Conservation (phyloP, 1,139 yeast genomes). For the Yamadazyma sp. region DNA sequence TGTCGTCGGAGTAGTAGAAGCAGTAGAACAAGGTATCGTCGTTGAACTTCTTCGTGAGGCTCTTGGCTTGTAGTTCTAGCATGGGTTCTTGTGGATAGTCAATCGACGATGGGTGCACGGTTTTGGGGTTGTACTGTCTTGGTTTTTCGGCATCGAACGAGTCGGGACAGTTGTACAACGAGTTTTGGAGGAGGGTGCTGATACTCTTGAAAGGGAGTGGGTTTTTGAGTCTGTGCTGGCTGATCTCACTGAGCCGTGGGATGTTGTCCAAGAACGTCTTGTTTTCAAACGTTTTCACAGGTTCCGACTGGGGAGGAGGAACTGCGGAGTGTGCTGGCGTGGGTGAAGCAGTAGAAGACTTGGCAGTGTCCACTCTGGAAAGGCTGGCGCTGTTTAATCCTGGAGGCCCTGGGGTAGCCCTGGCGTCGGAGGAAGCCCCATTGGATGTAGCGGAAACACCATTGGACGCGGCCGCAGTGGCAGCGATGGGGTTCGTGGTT, state of each 20-base stretch:
- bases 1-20: slow-evolving; percentile 70
- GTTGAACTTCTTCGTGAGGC: slow-evolving; percentile 71
- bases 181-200: slow-evolving; percentile 63
- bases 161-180: slow-evolving; percentile 89
- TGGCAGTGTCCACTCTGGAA: slow-evolving; percentile 15
- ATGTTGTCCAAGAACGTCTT: slow-evolving; percentile 33
- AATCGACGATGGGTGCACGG: slow-evolving; percentile 87
- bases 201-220: slow-evolving; percentile 63
- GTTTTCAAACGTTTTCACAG: slow-evolving; percentile 13
- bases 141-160: slow-evolving; percentile 90
- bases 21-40: slow-evolving; percentile 89
- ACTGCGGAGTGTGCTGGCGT: slow-evolving; percentile 7
- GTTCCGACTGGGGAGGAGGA: slow-evolving; percentile 12
- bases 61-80: slow-evolving; percentile 52
- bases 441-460: slow-evolving; percentile 12
- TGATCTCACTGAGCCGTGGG: slow-evolving; percentile 29
- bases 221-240: slow-evolving; percentile 35
- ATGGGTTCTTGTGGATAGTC: slow-evolving; percentile 92
- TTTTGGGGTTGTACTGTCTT: slow-evolving; percentile 71
- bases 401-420: slow-evolving; percentile 22
- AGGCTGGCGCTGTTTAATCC: slow-evolving; percentile 20
- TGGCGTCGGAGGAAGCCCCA: slow-evolving; percentile 11
- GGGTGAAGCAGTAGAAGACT: slow-evolving; percentile 21
- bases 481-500: slow-evolving; percentile 14
- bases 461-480: slow-evolving; percentile 15